phyloP scores from a whole-genome alignment of 1,284 basidiomycete genomes.

The Testicularia cyperi region DNA sequence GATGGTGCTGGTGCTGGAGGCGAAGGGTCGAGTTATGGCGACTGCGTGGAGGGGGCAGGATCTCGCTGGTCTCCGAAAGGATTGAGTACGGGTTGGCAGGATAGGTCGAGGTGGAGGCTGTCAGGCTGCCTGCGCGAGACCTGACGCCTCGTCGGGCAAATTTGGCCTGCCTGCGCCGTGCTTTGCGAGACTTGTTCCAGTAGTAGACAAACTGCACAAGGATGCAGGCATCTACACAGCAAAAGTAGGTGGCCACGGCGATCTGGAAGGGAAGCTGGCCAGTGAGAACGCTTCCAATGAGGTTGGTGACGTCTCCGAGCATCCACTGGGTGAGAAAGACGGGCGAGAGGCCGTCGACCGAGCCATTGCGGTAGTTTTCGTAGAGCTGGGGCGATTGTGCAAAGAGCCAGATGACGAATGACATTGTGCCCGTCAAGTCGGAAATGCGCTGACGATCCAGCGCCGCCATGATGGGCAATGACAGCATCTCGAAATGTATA shows the following conservation, averaged over 20 bases:
- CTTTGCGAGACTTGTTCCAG: slow-evolving; percentile 14
- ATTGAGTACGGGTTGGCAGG: slow-evolving; percentile 21
- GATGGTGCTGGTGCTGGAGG: slow-evolving; percentile 8
- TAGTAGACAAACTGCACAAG: slow-evolving; percentile 45
- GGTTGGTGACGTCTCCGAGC: slow-evolving; percentile 56
- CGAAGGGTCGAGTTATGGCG: slow-evolving; percentile 12
- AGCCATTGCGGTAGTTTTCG: slow-evolving; percentile 50
- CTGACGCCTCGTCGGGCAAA: no score
- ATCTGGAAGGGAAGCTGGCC: slow-evolving; percentile 56
- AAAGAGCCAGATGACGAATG: slow-evolving; percentile 56
- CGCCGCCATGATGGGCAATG: no score
- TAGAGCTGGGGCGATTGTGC: slow-evolving; percentile 57
- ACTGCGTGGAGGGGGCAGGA: slow-evolving; percentile 10
- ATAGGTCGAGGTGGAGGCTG: slow-evolving; percentile 3
- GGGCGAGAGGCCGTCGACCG: slow-evolving; percentile 51
- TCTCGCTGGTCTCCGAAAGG: slow-evolving; percentile 25
- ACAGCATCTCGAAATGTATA: no score
- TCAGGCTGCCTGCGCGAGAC: slow-evolving; percentile 7
- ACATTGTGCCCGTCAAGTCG: slow-evolving; percentile 38
- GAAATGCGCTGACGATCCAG: slow-evolving; percentile 40
- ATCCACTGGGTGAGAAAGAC: slow-evolving; percentile 59
- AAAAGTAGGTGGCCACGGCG: slow-evolving; percentile 52
- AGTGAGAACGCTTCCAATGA: slow-evolving; percentile 53
- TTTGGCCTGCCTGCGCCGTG: slow-evolving; percentile 4
- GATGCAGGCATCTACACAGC: slow-evolving; percentile 48